These are phyloP conservation scores for Phytophthora hybrid DNA, from an alignment of 352 stramenopile species.

Conservation along the genomic window DNA sequence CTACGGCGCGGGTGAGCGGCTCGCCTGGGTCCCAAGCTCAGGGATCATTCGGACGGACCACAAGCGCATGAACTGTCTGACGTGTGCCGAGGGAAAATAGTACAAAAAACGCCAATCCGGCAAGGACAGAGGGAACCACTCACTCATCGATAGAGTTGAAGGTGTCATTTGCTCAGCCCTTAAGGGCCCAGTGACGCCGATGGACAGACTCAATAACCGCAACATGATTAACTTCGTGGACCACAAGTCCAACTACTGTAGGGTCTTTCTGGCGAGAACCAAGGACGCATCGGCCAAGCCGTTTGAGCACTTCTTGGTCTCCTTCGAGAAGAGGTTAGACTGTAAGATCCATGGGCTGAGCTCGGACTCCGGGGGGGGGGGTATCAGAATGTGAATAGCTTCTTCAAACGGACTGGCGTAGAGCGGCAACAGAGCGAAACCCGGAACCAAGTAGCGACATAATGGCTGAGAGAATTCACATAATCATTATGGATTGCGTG, in stretches of 20 bases:
- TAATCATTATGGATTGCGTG: conserved; percentile 38
- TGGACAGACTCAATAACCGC: not conserved
- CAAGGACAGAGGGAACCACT: not conserved
- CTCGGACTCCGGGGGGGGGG: no score
- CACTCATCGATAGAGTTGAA: not conserved
- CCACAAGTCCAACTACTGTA: conserved; percentile 24
- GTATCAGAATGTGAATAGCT: not conserved
- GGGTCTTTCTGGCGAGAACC: conserved; percentile 13
- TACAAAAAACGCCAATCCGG: not conserved
- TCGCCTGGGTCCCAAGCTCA: no score
- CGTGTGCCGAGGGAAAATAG: no score
- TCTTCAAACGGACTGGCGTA: not conserved
- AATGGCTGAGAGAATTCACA: conserved; percentile 44
- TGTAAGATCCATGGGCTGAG: no score
- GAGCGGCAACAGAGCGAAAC: not conserved
- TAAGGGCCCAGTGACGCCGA: no score
- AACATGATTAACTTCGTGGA: conserved; percentile 33
- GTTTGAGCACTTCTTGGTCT: conserved; percentile 22
- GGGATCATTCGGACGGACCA: no score
- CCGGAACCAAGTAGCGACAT: conserved; percentile 23
- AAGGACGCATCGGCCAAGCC: conserved; percentile 14
- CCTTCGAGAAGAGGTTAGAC: conserved; percentile 2
- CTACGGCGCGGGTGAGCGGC: no score
- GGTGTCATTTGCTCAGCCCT: conserved; percentile 7
- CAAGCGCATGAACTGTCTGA: no score